Evolutionary conservation across 2,329 filamentous ascomycete genomes (phyloP), one percentile per base, ranked within the genome.

Genomic region (Scolecobasidium constrictum): DNA sequence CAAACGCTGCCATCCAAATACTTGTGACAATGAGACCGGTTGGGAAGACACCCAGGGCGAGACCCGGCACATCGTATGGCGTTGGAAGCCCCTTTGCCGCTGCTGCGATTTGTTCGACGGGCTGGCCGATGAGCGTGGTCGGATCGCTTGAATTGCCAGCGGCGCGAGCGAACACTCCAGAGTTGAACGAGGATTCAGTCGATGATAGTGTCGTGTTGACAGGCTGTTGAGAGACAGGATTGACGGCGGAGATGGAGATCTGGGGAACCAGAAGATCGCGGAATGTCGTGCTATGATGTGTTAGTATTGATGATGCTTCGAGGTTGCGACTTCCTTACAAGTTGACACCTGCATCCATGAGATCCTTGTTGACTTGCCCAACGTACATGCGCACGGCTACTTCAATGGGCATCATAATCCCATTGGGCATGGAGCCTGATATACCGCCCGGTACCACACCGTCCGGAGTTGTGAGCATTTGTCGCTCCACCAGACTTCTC

Each of bases 161-260:
- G 12, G 73, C 64, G 39, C 71, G 62, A 42, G 80, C 74, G 60
- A 86, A 86, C 52, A 83, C 72, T 40, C 83, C 83, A 12, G 73
- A 74, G 31, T 86, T 72, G 51, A 86, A 87, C 5, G 75, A 72
- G 13, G 82, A 81, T 57, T 85, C 78, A 59, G 81, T 78, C 46
- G 75, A 72, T 7, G 80, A 80, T 40, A 86, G 73, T 23, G 75
- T 78, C 39, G 81, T 81, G 52, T 64, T 71, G 45, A 84, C 67
- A 1, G 62, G 58, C 52, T 66, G 55, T 47, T 75, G 76, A 12
- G 61, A 49, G 5, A 39, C 58, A 20, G 65, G 52, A 50, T 71
- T 74, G 33, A 61, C 65, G n/a, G 71, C 81, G 11, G 73, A 71
- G 37, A 87, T 71, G 13, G 76, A 77, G 46, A 87, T 73, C n/a